Percentiles rank a stretch among this genome's conserved stretches.
Evolutionary conservation across 495 filamentous ascomycete species (phyloP).

Genomic region (Talaromyces adpressus): DNA sequence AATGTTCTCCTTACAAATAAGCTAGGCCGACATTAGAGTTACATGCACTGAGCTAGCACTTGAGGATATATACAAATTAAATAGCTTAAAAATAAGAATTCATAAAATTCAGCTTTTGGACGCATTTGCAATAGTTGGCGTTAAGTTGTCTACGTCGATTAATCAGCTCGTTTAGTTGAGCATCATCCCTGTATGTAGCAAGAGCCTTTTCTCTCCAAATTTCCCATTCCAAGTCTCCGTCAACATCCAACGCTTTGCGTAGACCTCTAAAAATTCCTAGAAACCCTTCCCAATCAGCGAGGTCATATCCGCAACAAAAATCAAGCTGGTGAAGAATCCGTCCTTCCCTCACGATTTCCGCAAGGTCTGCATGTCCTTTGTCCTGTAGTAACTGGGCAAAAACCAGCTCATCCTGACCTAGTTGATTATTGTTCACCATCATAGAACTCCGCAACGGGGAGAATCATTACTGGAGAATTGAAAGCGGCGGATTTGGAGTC

Average conservation of each 20-base stretch:
- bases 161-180: slow-evolving; percentile 12
- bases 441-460: slow-evolving; percentile 36
- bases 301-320: slow-evolving; percentile 34
- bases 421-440: slow-evolving; percentile 20
- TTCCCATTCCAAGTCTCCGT: slow-evolving; percentile 23
- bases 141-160: background rate
- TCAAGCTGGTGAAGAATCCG: slow-evolving; percentile 26
- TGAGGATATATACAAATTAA: too few relatives aligned
- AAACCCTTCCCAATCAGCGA: slow-evolving; percentile 32
- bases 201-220: slow-evolving; percentile 25
- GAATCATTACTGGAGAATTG: slow-evolving; percentile 33
- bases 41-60: too few relatives aligned
- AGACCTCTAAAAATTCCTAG: slow-evolving; percentile 32
- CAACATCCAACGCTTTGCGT: slow-evolving; percentile 20
- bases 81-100: too few relatives aligned
- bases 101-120: too few relatives aligned
- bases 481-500: slow-evolving; percentile 29
- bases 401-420: slow-evolving; percentile 25
- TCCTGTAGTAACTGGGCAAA: slow-evolving; percentile 25
- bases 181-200: slow-evolving; percentile 21
- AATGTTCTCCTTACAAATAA: too few relatives aligned
- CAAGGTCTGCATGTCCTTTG: slow-evolving; percentile 23
- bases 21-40: too few relatives aligned
- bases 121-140: too few relatives aligned
- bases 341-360: slow-evolving; percentile 23